Evolutionary conservation across 2,329 filamentous ascomycete genomes (phyloP).

Genomic region (Rhytidhysteron rufulum): DNA sequence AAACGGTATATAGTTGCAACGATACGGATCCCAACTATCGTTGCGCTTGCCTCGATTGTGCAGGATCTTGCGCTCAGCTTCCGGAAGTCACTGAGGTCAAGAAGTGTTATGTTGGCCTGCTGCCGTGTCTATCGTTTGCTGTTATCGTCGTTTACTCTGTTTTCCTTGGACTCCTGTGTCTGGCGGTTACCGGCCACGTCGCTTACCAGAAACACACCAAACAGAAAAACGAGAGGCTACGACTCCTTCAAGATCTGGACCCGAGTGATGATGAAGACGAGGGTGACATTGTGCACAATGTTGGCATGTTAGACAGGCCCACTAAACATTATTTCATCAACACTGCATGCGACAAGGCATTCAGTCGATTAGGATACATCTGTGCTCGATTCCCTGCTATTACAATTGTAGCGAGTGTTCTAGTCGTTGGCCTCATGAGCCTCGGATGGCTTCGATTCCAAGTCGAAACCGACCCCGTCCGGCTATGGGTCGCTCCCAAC

Average conservation of each 20-base stretch:
- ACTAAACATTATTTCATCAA: slow-evolving; percentile 80
- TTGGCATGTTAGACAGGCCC: slow-evolving; percentile 73
- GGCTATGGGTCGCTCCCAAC: slow-evolving; percentile 93
- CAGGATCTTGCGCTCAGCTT: slow-evolving; percentile 76
- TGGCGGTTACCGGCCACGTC: slow-evolving; percentile 68
- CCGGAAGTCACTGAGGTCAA: slow-evolving; percentile 67
- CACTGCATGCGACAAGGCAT: slow-evolving; percentile 72
- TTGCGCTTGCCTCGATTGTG: slow-evolving; percentile 93
- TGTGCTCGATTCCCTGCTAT: slow-evolving; percentile 81
- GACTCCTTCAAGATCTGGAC: slow-evolving; percentile 77
- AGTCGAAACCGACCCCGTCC: slow-evolving; percentile 86
- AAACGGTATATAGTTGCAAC: slow-evolving; percentile 81
- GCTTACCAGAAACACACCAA: slow-evolving; percentile 70
- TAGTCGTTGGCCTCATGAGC: slow-evolving; percentile 74
- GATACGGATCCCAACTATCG: slow-evolving; percentile 80
- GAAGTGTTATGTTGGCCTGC: slow-evolving; percentile 74
- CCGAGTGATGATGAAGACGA: slow-evolving; percentile 94
- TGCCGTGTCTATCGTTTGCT: slow-evolving; percentile 93
- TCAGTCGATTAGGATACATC: slow-evolving; percentile 72
- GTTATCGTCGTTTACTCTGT: slow-evolving; percentile 83
- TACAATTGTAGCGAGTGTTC: slow-evolving; percentile 72
- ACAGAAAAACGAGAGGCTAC: slow-evolving; percentile 75
- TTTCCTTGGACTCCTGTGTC: slow-evolving; percentile 64
- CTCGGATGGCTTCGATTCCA: slow-evolving; percentile 84
- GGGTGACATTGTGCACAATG: slow-evolving; percentile 73